These are phyloP conservation scores for Alternaria viburni DNA, from an alignment of 2,329 filamentous ascomycete species.

Conservation along the genomic window DNA sequence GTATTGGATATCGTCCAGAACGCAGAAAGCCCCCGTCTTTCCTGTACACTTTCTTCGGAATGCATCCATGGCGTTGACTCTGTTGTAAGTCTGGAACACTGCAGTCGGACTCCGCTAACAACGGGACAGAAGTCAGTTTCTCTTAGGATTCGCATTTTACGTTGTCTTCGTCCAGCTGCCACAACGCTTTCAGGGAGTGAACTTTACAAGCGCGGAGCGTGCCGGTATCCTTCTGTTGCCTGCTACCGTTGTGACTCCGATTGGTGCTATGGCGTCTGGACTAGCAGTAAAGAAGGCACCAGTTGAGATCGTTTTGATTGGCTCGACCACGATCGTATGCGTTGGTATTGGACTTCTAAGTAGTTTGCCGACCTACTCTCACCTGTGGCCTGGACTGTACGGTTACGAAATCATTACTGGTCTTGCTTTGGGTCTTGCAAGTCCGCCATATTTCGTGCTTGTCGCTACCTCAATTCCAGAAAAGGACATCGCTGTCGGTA, in stretches of 20 bases:
- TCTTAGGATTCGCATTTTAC: slow-evolving; percentile 39
- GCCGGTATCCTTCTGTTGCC: slow-evolving; percentile 41
- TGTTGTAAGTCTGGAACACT: slow-evolving; percentile 23
- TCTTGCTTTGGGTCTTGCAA: slow-evolving; percentile 33
- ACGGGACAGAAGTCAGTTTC: slow-evolving; percentile 27
- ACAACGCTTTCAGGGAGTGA: slow-evolving; percentile 43
- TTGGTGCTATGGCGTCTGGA: slow-evolving; percentile 36
- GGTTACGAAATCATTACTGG: slow-evolving; percentile 40
- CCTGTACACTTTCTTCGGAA: slow-evolving; percentile 36
- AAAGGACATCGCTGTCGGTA: slow-evolving; percentile 36
- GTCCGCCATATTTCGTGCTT: slow-evolving; percentile 37
- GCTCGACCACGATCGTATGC: slow-evolving; percentile 24
- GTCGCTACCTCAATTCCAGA: slow-evolving; percentile 29
- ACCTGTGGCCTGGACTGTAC: slow-evolving; percentile 29
- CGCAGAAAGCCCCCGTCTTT: slow-evolving; percentile 35
- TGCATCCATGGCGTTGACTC: slow-evolving; percentile 26
- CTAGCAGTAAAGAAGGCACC: slow-evolving; percentile 25
- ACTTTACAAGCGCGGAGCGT: slow-evolving; percentile 37
- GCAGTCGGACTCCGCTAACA: neutral
- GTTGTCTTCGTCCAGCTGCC: slow-evolving; percentile 40
- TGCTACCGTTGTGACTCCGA: slow-evolving; percentile 31
- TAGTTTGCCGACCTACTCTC: slow-evolving; percentile 27
- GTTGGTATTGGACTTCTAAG: slow-evolving; percentile 37
- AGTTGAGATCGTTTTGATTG: slow-evolving; percentile 30
- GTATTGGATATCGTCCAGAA: slow-evolving; percentile 33